Evolutionary conservation across 306 rosid species (phyloP).

Genomic region (Glycyrrhiza uralensis): DNA sequence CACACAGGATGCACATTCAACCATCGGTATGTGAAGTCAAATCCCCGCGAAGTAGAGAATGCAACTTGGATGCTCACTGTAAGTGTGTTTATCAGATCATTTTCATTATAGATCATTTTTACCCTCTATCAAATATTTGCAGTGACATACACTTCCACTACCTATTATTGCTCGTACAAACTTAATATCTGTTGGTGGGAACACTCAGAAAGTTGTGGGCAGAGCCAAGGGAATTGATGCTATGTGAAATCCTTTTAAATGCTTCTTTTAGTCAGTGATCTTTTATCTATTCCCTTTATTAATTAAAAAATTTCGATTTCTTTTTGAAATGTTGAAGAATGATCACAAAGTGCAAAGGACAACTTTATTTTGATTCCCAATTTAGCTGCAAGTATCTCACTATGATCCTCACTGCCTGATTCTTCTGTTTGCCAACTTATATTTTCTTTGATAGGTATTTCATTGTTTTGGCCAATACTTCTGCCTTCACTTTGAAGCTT

Average conservation of each 20-base stretch:
- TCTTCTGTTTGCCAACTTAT: neutral
- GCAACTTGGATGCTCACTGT: slow-evolving; percentile 98
- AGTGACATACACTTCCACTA: neutral
- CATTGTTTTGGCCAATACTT: slow-evolving; percentile 78
- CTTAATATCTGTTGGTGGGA: neutral
- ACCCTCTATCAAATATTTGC: neutral
- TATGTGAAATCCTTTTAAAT: neutral
- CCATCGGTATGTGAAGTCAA: slow-evolving; percentile 89
- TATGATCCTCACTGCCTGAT: neutral
- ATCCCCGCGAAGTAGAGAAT: slow-evolving; percentile 91
- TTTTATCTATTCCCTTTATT: neutral
- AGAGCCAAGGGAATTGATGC: neutral
- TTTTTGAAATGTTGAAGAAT: neutral
- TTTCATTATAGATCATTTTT: neutral
- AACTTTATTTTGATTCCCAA: neutral
- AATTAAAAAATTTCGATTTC: too few species aligned
- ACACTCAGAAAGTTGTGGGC: neutral
- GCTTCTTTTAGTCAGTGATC: neutral
- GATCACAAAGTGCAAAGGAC: neutral
- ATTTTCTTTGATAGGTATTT: slow-evolving; percentile 52
- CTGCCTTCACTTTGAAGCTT: slow-evolving; percentile 54
- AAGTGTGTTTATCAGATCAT: slow-evolving; percentile 23
- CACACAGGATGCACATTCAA: slow-evolving; percentile 90
- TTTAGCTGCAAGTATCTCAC: too few species aligned
- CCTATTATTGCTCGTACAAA: neutral